Conservation (phyloP, 768 basidiomycete genomes). For the Macrocybe gigantea region DNA sequence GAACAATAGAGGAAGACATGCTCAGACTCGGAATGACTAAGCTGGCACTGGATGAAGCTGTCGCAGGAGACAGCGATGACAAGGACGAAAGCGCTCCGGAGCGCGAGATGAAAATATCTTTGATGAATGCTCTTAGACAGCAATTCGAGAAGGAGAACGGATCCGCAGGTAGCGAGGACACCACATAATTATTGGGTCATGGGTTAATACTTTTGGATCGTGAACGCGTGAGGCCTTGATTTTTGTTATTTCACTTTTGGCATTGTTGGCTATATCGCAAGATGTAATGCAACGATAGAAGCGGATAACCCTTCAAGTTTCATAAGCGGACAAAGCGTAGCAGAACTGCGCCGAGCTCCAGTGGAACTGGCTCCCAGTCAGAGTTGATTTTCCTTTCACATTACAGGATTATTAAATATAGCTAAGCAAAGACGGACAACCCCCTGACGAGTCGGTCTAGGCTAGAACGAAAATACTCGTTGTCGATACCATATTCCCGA, state of each 20-base stretch:
- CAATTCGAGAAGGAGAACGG: conserved; percentile 65
- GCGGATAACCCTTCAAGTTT: no score
- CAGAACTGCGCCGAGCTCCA: no score
- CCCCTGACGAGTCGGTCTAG: conserved; percentile 73
- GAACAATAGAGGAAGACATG: conserved; percentile 97
- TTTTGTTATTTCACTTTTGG: no score
- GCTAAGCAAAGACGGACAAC: conserved; percentile 36
- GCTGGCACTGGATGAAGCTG: conserved; percentile 87
- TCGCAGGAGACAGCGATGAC: conserved; percentile 72
- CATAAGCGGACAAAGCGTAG: no score
- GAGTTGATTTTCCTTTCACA: conserved; percentile 3
- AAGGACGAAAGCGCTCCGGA: conserved; percentile 63
- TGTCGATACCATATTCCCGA: conserved; percentile 80
- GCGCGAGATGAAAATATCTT: conserved; percentile 77
- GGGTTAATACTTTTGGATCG: no score
- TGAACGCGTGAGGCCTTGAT: no score
- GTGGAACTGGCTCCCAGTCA: no score
- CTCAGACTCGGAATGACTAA: conserved; percentile 84
- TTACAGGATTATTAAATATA: conserved; percentile 1
- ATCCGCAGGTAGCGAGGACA: not conserved
- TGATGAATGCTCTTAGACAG: conserved; percentile 79
- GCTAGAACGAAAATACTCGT: conserved; percentile 82
- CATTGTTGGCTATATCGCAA: no score
- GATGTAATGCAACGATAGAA: no score
- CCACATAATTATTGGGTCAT: no score